A percentile compares a stretch with the other conserved stretches of the same genome.
Evolutionary conservation across 1,284 basidiomycete genomes (phyloP).

Genomic region (Ceraceosorus guamensis): DNA sequence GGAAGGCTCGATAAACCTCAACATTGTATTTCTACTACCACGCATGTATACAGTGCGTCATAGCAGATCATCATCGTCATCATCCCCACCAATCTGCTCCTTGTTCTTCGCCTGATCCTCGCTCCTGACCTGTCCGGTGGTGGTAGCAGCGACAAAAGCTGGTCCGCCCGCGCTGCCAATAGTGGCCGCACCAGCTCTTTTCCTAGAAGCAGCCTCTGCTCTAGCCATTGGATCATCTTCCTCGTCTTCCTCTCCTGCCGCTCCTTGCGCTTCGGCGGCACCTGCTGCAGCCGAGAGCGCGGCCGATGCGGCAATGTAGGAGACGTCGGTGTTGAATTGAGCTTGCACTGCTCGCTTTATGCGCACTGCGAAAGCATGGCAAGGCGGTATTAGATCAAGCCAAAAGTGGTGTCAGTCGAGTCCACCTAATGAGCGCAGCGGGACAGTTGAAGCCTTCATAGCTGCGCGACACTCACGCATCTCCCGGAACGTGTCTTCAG

Average conservation of each 20-base stretch:
- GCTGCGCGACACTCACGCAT: conserved; percentile 54
- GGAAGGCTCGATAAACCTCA: no score
- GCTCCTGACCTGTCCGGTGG: not conserved
- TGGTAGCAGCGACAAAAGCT: not conserved
- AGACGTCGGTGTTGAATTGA: conserved; percentile 90
- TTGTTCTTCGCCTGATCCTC: not conserved
- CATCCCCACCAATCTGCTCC: not conserved
- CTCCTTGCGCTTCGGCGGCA: conserved; percentile 40
- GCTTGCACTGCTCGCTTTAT: conserved; percentile 98
- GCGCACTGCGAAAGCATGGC: conserved; percentile 54
- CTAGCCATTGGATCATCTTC: not conserved
- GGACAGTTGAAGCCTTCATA: conserved; percentile 7
- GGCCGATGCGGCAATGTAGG: conserved; percentile 45
- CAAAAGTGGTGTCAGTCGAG: no score
- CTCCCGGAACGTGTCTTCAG: conserved; percentile 96
- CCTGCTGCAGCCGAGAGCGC: conserved; percentile 14
- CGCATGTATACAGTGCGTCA: not conserved
- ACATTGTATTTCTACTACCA: no score
- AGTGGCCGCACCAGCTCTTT: not conserved
- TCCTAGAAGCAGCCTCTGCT: not conserved
- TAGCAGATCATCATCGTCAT: not conserved
- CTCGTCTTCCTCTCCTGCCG: conserved; percentile 27
- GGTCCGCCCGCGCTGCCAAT: not conserved
- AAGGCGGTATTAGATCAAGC: no score
- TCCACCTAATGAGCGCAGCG: not conserved